phyloP scores from a whole-genome alignment of 345 rosid genomes.

The Salix caprea region DNA sequence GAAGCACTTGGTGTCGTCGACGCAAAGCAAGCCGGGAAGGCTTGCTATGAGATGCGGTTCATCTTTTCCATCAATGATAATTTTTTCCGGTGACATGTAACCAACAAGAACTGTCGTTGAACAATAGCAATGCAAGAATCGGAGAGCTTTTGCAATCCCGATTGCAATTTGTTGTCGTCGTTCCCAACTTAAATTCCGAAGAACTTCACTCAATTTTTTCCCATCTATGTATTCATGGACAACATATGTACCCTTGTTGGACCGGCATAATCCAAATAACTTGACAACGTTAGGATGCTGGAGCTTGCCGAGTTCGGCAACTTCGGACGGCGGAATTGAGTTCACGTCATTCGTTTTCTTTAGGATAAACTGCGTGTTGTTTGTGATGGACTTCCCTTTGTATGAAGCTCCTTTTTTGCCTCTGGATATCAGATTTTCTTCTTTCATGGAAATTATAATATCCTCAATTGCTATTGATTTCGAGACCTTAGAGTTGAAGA shows the following conservation, averaged over 20 bases:
- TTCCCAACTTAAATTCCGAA: constrained; percentile 56
- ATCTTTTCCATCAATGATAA: constrained; percentile 46
- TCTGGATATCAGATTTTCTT: constrained; percentile 42
- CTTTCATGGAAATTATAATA: constrained; percentile 39
- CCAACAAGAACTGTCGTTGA: constrained; percentile 34
- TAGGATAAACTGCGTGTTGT: constrained; percentile 37
- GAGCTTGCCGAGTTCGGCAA: constrained; percentile 35
- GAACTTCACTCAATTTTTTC: constrained; percentile 40
- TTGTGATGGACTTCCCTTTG: constrained; percentile 30
- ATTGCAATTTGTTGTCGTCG: constrained; percentile 48
- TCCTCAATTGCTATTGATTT: constrained; percentile 39
- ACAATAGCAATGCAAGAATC: constrained; percentile 50
- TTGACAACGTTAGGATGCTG: constrained; percentile 57
- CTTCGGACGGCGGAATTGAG: constrained; percentile 30
- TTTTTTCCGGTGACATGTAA: constrained; percentile 49
- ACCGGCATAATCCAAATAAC: constrained; percentile 47
- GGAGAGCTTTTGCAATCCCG: constrained; percentile 59
- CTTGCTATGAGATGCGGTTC: constrained; percentile 47
- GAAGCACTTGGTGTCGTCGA: constrained; percentile 31
- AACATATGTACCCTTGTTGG: constrained; percentile 45
- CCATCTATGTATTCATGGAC: constrained; percentile 57
- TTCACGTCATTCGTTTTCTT: constrained; percentile 36
- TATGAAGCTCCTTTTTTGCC: constrained; percentile 27
- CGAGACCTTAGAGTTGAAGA: constrained; percentile 44
- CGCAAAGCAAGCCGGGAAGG: constrained; percentile 28